A percentile compares a stretch with the other conserved stretches of the same genome.
These are phyloP conservation scores for Pseudomonodictys pantanalensis DNA, from an alignment of 495 filamentous ascomycete genomes.

Conservation along the genomic window DNA sequence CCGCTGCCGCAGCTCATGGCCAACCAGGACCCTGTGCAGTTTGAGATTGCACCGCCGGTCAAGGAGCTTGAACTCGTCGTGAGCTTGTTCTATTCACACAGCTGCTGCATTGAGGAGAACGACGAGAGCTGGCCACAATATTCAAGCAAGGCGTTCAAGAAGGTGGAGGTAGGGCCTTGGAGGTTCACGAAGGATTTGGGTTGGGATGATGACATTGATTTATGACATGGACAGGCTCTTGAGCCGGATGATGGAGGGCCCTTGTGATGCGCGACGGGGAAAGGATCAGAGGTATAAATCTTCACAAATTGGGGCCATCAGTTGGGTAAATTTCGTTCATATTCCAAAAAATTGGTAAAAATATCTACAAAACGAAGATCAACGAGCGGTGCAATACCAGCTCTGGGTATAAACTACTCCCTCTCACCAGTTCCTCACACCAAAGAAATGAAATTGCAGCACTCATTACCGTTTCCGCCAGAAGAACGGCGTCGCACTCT, in stretches of 20 bases:
- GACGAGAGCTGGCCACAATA: not conserved
- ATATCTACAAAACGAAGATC: conserved; percentile 1
- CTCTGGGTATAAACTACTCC: conserved; percentile 23
- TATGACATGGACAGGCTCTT: too few relatives aligned
- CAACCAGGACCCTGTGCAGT: too few relatives aligned
- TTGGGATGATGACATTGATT: too few relatives aligned
- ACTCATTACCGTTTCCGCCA: conserved; percentile 25
- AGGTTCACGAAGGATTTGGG: not conserved
- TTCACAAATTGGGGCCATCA: too few relatives aligned
- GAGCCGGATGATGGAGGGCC: too few relatives aligned
- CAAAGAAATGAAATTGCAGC: too few relatives aligned
- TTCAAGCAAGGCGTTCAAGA: not conserved
- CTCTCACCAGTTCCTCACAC: not conserved
- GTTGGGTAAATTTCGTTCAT: too few relatives aligned
- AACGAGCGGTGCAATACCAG: conserved; percentile 5
- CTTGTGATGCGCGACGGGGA: too few relatives aligned
- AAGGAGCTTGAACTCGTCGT: not conserved
- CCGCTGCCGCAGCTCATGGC: too few relatives aligned
- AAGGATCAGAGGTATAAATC: too few relatives aligned
- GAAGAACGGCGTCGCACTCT: conserved; percentile 18
- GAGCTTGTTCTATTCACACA: not conserved
- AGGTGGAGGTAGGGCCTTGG: not conserved
- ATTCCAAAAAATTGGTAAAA: too few relatives aligned
- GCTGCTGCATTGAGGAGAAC: too few relatives aligned
- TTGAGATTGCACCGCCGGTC: not conserved